Conservation (phyloP, 2,329 filamentous ascomycete species). For the Cucurbitaria berberidis region DNA sequence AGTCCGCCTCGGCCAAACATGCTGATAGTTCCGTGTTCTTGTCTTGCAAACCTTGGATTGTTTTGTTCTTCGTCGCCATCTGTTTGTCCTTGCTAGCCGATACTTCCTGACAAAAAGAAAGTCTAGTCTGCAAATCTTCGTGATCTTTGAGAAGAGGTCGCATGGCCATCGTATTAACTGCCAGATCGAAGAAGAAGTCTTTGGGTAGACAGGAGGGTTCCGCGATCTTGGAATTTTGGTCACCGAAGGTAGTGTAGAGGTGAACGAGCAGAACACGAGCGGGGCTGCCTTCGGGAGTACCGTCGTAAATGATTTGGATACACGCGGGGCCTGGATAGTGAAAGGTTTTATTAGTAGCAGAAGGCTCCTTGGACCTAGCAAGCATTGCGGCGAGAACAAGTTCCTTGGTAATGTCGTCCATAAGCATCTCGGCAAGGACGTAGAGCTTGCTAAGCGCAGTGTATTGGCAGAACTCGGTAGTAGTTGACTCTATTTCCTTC, state of each 20-base stretch:
- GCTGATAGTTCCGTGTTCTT: not conserved
- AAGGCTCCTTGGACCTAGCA: not conserved
- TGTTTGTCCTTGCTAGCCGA: not conserved
- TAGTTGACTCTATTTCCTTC: not conserved
- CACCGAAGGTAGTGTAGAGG: not conserved
- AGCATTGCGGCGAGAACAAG: not conserved
- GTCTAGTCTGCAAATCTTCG: not conserved
- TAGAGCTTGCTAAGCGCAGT: conserved; percentile 5
- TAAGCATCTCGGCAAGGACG: conserved; percentile 13
- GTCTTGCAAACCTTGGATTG: not conserved
- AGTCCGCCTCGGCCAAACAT: too few species aligned
- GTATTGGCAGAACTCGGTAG: not conserved
- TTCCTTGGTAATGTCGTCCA: conserved; percentile 12
- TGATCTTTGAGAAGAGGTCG: not conserved
- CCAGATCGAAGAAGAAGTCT: not conserved
- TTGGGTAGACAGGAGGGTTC: not conserved
- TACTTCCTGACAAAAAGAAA: not conserved
- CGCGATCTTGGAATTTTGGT: not conserved
- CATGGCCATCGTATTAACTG: not conserved
- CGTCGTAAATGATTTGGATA: conserved; percentile 3
- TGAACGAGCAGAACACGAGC: not conserved
- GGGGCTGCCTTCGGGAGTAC: not conserved
- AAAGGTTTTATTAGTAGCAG: not conserved
- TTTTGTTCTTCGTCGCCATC: not conserved
- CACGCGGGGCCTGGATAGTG: not conserved